Evolutionary conservation across 805 yeast species (phyloP), one percentile per base, ranked within the genome.

Genomic region (Candida ortonii): DNA sequence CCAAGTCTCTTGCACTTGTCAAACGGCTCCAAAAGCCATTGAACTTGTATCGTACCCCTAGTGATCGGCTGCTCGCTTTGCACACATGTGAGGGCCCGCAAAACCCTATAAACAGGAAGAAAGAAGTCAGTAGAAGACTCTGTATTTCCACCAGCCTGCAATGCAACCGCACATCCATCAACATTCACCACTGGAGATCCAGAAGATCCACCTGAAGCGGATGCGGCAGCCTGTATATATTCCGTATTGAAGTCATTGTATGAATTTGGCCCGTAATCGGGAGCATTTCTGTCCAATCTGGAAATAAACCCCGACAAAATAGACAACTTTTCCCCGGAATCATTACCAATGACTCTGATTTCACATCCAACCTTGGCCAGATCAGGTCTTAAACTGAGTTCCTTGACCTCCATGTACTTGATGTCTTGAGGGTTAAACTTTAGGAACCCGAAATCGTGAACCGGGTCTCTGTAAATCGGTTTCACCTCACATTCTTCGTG

Each of bases 101-200:
- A 61, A 2, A 89, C 94, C 53, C 96, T 69, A 59, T 78, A 80
- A 6, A 89, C 76, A 0, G 97, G 97, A 32, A 89, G 62, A 55
- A 89, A 89, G 64, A 85, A 89, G 63, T 89, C 97, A 0, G 96
- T 89, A 0, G 96, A 85, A 1, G 96, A 89, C 47, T 84, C 93
- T 1, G 88, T 75, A 6, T 84, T 76, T 3, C 97, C 97, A 53
- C 97, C 97, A 2, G 97, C 97, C 61, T 87, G 96, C 33, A 89
- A 64, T 0, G 97, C 96, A 13, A 89, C 85, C 0, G 90, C 96
- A 52, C 77, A 61, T 3, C 96, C 96, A 47, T 84, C 81, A 27
- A 82, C 78, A 57, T 87, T 82, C 2, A 89, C 95, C n/a, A 89
- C 97, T 0, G 97, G 97, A 3, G 96, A 86, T 7, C 97, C 97